A percentile compares a stretch with the other conserved stretches of the same genome.
These are phyloP conservation scores for Candida peoriensis DNA, from an alignment of 805 yeast species.

Conservation along the genomic window DNA sequence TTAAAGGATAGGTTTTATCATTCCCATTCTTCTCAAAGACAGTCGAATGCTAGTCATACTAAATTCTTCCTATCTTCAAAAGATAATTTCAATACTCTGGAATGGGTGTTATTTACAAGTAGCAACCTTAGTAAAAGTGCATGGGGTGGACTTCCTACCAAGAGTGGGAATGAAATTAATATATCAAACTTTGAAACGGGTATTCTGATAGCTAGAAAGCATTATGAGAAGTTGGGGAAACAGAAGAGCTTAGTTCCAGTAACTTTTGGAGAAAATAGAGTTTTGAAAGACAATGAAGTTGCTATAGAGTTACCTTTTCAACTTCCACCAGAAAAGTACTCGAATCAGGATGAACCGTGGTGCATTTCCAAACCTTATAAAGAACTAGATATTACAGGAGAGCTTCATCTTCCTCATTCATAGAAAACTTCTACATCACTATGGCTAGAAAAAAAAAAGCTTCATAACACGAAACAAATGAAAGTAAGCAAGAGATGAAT, in stretches of 20 bases:
- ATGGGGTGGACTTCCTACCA: constrained; percentile 54
- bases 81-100: constrained; percentile 43
- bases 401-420: no score
- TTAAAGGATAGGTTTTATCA: constrained; percentile 32
- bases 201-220: constrained; percentile 35
- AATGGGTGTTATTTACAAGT: constrained; percentile 72
- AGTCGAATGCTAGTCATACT: constrained; percentile 53
- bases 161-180: constrained; percentile 16
- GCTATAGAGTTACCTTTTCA: constrained; percentile 47
- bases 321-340: constrained; percentile 44
- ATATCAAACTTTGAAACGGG: constrained; percentile 52
- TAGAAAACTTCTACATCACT: no score
- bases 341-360: constrained; percentile 45
- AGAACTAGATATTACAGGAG: constrained; percentile 1
- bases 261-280: constrained; percentile 31
- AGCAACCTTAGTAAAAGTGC: constrained; percentile 75
- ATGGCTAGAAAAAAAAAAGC: no score
- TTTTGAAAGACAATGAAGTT: constrained; percentile 8
- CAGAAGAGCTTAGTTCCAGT: constrained; percentile 38
- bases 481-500: no score
- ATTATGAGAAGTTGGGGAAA: constrained; percentile 11
- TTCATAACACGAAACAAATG: no score
- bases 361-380: constrained; percentile 5
- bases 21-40: constrained; percentile 25
- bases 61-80: constrained; percentile 59